phyloP scores from a whole-genome alignment of 2,329 filamentous ascomycete genomes.

The Ascochyta fabae region DNA sequence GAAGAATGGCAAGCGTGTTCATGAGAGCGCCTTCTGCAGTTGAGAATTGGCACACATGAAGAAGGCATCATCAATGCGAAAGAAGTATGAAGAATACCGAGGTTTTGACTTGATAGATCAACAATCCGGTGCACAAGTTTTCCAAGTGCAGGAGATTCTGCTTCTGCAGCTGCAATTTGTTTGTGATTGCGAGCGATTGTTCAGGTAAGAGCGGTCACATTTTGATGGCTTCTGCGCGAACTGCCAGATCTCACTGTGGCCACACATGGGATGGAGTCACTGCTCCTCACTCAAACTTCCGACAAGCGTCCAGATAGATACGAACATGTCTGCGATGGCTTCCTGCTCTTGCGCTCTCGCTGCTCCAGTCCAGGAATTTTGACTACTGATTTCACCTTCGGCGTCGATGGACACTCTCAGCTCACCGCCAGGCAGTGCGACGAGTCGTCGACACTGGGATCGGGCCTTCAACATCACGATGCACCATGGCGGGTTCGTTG shows the following conservation, averaged over 20 bases:
- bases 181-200: neutral
- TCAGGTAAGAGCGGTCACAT: neutral
- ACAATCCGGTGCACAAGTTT: neutral
- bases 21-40: neutral
- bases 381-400: neutral
- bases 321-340: neutral
- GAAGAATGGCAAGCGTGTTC: constrained; percentile 1
- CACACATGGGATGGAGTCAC: neutral
- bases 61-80: neutral
- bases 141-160: neutral
- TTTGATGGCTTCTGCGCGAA: neutral
- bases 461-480: constrained; percentile 18
- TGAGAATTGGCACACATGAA: constrained; percentile 1
- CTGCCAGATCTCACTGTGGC: too few species aligned
- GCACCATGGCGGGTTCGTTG: constrained; percentile 10
- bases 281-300: neutral
- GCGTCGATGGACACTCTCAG: neutral
- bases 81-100: neutral
- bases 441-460: neutral
- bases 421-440: neutral
- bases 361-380: neutral
- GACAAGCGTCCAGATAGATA: neutral
- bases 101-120: neutral
- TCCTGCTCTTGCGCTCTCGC: neutral
- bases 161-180: neutral